A percentile compares a stretch with the other conserved stretches of the same genome.
These are phyloP conservation scores for Leishmania martiniquensis DNA, from an alignment of 208 protist genomes.

Conservation along the genomic window DNA sequence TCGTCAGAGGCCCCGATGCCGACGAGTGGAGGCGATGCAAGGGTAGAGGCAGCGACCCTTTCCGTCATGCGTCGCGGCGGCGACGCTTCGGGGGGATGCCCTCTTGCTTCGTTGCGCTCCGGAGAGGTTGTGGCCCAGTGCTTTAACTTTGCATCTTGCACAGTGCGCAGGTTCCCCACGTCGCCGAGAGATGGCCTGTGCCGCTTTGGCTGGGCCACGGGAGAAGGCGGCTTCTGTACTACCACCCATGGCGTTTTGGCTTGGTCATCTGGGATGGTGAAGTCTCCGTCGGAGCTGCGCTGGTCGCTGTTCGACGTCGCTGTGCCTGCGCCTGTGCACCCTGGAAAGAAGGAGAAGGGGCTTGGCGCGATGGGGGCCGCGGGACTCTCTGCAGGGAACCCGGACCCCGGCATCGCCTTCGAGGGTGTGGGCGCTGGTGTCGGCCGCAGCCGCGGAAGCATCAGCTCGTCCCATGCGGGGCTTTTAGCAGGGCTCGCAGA, in stretches of 20 bases:
- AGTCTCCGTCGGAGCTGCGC: not conserved
- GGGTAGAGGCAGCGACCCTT: not conserved
- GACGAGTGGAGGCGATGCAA: not conserved
- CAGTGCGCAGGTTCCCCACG: not conserved
- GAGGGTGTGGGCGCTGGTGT: not conserved
- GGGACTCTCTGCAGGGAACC: not conserved
- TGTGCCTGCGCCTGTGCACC: too few relatives aligned
- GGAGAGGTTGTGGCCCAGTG: not conserved
- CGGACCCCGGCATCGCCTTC: not conserved
- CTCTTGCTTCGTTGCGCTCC: too few relatives aligned
- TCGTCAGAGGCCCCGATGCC: not conserved
- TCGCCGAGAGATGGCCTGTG: not conserved
- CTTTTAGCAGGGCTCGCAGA: not conserved
- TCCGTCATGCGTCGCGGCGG: not conserved
- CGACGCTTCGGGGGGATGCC: not conserved
- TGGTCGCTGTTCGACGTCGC: too few relatives aligned
- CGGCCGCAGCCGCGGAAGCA: not conserved
- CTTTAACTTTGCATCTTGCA: not conserved
- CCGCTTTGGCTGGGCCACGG: not conserved
- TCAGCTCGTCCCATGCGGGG: not conserved
- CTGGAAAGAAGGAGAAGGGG: not conserved
- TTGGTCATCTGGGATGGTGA: too few relatives aligned
- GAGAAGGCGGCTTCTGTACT: not conserved
- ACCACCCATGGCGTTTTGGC: not conserved
- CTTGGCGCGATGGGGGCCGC: not conserved